Base-by-base conservation (phyloP, 1,284 basidiomycete species). In the Tylopilus orsonianus region DNA sequence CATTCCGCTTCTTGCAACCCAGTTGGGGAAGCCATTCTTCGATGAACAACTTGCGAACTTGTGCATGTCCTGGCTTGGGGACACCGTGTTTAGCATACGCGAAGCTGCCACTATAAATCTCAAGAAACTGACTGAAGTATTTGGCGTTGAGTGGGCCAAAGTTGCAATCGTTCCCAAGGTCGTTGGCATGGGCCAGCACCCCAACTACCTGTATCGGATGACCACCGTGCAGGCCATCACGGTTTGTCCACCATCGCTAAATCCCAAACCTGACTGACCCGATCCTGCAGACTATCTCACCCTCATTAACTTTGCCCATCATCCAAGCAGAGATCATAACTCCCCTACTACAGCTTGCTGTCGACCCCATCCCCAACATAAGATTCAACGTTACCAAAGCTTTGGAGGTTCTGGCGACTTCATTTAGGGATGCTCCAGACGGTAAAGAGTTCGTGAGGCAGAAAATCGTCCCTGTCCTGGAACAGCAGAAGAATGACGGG, bases 41-140 rank as follows among this genome's bases (percentile, higher is more conserved):
- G 95, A 99, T 69, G 97, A 99, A 65, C 93, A 97, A 70, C 81
- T 99, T 39, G 91, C 91, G 41, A 92, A 90, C 63, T 78, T 99
- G 33, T 99, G 97, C 79, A 97, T 99, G 95, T 93, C 92, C 16
- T 99, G 97, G 97, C 73, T 99, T 53, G 96, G 96, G 20, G 97
- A 99, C 70, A 97, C 93, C 27, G 97, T 99, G 27, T 99, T 90
- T 75, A 95, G 91, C 68, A 99, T 99, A 66, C 86, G 97, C 39
- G 97, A 99, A 70, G 90, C 96, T 13, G 97, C 97, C 1, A 99
- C 94, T 0, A 82, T 94, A 67, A 99, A 99, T 70, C 75, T 99
- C 59, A 95, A 93, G 77, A 97, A 97, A 70, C 75, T 99, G 60
- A 97, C 96, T 5, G 97, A 99, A 61, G 97, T 98, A 7, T 99